Percentiles rank a stretch among this genome's conserved stretches.
phyloP scores from a whole-genome alignment of 345 rosid genomes.

The Crucihimalaya himalaica region DNA sequence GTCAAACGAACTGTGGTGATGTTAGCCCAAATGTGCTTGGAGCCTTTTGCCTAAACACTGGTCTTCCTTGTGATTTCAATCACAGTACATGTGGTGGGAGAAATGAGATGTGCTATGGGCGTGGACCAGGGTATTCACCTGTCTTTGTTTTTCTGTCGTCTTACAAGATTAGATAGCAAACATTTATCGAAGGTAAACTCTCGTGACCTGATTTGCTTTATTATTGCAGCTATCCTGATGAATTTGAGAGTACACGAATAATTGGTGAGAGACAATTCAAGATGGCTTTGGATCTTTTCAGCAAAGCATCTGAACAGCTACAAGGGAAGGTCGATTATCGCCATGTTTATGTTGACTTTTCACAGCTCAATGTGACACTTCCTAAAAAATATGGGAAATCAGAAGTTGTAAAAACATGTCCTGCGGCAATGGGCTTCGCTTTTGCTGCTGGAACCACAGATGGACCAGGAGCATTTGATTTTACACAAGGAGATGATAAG shows the following conservation, averaged over 20 bases:
- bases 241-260: constrained; percentile 91
- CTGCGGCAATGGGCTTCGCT: constrained; percentile 96
- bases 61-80: constrained; percentile 95
- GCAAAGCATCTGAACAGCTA: constrained; percentile 75
- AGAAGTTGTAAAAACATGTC: constrained; percentile 81
- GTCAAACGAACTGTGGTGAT: constrained; percentile 97
- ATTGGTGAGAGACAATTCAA: constrained; percentile 92
- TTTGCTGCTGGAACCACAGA: constrained; percentile 99
- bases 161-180: constrained; percentile 12
- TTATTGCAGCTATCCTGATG: constrained; percentile 79
- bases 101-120: constrained; percentile 90
- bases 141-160: constrained; percentile 1
- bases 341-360: constrained; percentile 76
- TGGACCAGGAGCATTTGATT: constrained; percentile 99
- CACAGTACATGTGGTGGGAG: constrained; percentile 97
- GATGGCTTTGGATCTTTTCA: constrained; percentile 81
- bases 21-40: constrained; percentile 98
- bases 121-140: constrained; percentile 87
- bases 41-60: constrained; percentile 88
- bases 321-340: constrained; percentile 80
- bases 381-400: constrained; percentile 63
- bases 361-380: constrained; percentile 80
- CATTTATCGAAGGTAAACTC: not conserved
- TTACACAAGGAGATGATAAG: constrained; percentile 92
- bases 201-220: constrained; percentile 23